A percentile compares a stretch with the other conserved stretches of the same genome.
Conservation (phyloP, 352 stramenopile species). For the Phytophthora hibernalis region DNA sequence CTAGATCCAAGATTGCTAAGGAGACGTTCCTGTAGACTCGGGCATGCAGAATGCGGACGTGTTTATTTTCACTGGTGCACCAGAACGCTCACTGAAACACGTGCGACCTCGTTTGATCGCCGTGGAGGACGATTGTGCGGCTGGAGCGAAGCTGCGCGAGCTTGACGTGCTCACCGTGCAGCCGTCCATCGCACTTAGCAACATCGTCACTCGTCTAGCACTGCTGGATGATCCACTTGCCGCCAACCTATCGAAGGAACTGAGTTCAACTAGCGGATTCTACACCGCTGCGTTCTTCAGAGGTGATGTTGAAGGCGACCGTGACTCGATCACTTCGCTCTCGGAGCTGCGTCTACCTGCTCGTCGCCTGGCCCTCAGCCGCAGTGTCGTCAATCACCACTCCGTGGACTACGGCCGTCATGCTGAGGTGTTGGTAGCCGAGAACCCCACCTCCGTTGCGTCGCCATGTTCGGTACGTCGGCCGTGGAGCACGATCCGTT, state of each 20-base stretch:
- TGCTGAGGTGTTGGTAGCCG: constrained; percentile 42
- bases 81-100: constrained; percentile 51
- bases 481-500: constrained; percentile 65
- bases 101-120: constrained; percentile 58
- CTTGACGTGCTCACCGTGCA: constrained; percentile 68
- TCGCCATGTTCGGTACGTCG: constrained; percentile 73
- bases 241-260: constrained; percentile 46
- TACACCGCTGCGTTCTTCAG: constrained; percentile 65
- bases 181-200: constrained; percentile 69
- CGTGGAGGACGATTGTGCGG: constrained; percentile 50
- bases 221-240: constrained; percentile 53
- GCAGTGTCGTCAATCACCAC: constrained; percentile 72
- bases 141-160: constrained; percentile 51
- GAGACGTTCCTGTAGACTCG: constrained; percentile 29
- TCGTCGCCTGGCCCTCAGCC: constrained; percentile 49
- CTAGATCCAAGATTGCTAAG: constrained; percentile 48
- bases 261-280: constrained; percentile 48
- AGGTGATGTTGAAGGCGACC: constrained; percentile 34
- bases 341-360: constrained; percentile 51
- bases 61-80: constrained; percentile 64
- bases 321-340: constrained; percentile 49
- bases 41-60: constrained; percentile 56
- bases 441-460: constrained; percentile 56
- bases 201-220: constrained; percentile 66
- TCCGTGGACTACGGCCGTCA: constrained; percentile 63